Base-by-base conservation (phyloP, 306 rosid genomes). In the Cotoneaster glaucophyllus region DNA sequence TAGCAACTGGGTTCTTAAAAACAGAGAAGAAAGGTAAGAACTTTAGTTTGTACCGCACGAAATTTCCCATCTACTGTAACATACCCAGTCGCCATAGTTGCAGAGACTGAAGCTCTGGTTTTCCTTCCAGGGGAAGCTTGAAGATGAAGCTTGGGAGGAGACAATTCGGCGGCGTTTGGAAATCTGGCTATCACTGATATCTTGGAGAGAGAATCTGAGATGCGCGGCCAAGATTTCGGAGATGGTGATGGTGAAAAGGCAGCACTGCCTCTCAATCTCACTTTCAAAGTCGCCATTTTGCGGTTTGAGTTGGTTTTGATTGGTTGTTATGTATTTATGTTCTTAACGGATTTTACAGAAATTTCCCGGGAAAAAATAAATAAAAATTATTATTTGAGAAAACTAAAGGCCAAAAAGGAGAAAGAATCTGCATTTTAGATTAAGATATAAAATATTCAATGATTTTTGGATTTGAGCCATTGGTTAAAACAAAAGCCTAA, bases 1-100 rank as follows among this genome's bases (percentile, higher is more conserved):
- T 17, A 34, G 45, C n/a, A 26, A 58, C 56, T 25, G 67, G 57
- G 68, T 41, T 77, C 25, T 7, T 17, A 62, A 6, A 57, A 7
- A 15, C 66, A n/a, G 10, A 32, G 39, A 58, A 14, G 45, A 22
- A 29, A 53, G 65, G 45, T 4, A n/a, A 13, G 34, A 44, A 41
- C 31, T 68, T 29, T 14, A 18, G 25, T 54, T 52, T 41, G 4
- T 37, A 8, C 19, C 13, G 43, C 12, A 48, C 31, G 11, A 61
- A 4, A 3, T 24, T 24, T 31, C 45, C 65, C 64, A 67, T 32
- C 43, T 68, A 77, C 56, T 32, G 77, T 61, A 29, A 53, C 66
- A 64, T 88, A 90, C 92, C 85, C 85, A 75, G 86, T 72, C 50
- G 82, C 84, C 89, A 88, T 88, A 69, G 72, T 57, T 67, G 77